Evolutionary conservation across 1,284 basidiomycete species (phyloP).

Genomic region (Moesziomyces aphidis): DNA sequence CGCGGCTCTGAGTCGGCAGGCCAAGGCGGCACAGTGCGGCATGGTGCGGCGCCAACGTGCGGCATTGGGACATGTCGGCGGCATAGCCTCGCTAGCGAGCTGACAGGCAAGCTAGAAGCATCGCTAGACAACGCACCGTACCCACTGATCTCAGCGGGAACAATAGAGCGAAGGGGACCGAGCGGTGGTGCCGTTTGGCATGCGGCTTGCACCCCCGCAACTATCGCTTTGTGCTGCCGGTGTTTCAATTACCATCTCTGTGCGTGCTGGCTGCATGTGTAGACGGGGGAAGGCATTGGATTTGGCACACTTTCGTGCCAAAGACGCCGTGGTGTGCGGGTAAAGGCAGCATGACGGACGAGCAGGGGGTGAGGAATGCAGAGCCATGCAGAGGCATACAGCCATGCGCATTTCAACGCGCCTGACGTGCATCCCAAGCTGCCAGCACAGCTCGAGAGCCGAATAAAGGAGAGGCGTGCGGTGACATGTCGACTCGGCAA

Average conservation of each 20-base stretch:
- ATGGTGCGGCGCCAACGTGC: slow-evolving; percentile 1
- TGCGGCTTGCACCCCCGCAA: neutral
- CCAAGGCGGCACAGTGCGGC: neutral
- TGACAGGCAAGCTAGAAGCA: slow-evolving; percentile 1
- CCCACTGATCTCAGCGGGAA: too few species aligned
- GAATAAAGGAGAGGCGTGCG: neutral
- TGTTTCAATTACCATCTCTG: neutral
- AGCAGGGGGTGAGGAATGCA: slow-evolving; percentile 13
- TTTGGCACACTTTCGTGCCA: neutral
- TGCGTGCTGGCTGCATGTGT: too few species aligned
- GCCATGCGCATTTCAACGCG: slow-evolving; percentile 23
- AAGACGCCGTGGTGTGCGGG: neutral
- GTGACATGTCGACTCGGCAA: slow-evolving; percentile 34
- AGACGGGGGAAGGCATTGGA: too few species aligned
- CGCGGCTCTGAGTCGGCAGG: too few species aligned
- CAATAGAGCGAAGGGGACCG: neutral
- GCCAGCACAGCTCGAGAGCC: neutral
- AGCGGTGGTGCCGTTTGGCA: slow-evolving; percentile 3
- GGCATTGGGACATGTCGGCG: slow-evolving; percentile 39
- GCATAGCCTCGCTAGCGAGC: slow-evolving; percentile 9
- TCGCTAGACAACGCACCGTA: neutral
- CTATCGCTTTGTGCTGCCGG: neutral
- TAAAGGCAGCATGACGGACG: slow-evolving; percentile 8
- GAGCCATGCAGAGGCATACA: neutral
- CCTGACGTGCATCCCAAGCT: slow-evolving; percentile 1